phyloP scores from a whole-genome alignment of 1,284 basidiomycete species.

The Fomes fomentarius region DNA sequence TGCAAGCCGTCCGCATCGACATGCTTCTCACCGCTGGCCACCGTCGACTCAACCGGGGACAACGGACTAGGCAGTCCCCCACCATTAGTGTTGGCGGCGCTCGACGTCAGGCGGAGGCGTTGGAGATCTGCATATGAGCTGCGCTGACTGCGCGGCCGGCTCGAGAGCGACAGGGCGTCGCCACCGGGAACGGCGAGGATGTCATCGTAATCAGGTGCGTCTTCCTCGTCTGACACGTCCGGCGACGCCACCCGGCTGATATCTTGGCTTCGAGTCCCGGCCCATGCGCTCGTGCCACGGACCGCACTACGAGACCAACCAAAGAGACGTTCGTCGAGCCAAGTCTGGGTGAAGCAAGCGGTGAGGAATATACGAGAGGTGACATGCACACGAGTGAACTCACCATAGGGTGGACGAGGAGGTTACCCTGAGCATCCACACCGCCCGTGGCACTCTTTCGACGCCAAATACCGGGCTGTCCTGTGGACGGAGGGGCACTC shows the following conservation, averaged over 20 bases:
- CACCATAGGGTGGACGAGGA: slow-evolving; percentile 82
- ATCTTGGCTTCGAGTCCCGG: slow-evolving; percentile 59
- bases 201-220: slow-evolving; percentile 80
- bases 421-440: slow-evolving; percentile 78
- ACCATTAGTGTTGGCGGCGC: slow-evolving; percentile 14
- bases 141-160: slow-evolving; percentile 63
- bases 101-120: slow-evolving; percentile 50
- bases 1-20: slow-evolving; percentile 45
- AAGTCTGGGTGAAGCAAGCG: slow-evolving; percentile 51
- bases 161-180: slow-evolving; percentile 40
- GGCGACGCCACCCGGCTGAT: slow-evolving; percentile 68
- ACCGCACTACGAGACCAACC: slow-evolving; percentile 83
- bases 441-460: slow-evolving; percentile 76
- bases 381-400: slow-evolving; percentile 16
- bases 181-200: slow-evolving; percentile 63
- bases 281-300: slow-evolving; percentile 80
- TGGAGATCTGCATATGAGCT: slow-evolving; percentile 82
- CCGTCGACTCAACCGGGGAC: slow-evolving; percentile 4
- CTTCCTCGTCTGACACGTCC: slow-evolving; percentile 75
- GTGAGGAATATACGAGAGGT: not conserved
- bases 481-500: slow-evolving; percentile 77
- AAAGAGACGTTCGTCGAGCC: slow-evolving; percentile 92
- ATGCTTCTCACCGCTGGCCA: slow-evolving; percentile 16
- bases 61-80: slow-evolving; percentile 1
- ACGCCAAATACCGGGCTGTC: slow-evolving; percentile 70